Percentiles rank a stretch among this genome's conserved stretches.
phyloP scores from a whole-genome alignment of 352 stramenopile genomes.

The Globisporangium orthogonon region DNA sequence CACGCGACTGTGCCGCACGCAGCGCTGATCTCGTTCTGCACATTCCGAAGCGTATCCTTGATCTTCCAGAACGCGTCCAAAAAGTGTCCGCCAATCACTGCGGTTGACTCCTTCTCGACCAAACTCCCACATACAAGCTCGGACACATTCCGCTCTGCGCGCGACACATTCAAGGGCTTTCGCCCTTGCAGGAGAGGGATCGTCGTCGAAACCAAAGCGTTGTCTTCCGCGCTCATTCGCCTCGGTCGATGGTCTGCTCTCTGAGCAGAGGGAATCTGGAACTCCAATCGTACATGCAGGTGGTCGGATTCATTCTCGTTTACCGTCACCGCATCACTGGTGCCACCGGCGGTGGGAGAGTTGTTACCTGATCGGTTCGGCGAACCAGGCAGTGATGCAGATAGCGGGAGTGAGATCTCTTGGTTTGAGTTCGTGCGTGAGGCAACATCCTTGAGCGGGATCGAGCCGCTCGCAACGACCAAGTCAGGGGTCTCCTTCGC shows the following conservation, averaged over 20 bases:
- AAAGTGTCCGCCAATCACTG: constrained; percentile 58
- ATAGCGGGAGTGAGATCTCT: constrained; percentile 30
- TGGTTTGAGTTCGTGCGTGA: constrained; percentile 22
- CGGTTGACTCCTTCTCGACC: constrained; percentile 60
- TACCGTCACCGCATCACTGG: not conserved
- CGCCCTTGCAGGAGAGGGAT: constrained; percentile 3
- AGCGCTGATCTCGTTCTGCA: constrained; percentile 71
- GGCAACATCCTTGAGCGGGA: constrained; percentile 38
- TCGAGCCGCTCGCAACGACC: constrained; percentile 43
- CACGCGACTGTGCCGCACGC: constrained; percentile 64
- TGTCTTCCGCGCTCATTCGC: constrained; percentile 6
- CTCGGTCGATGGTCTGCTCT: not conserved
- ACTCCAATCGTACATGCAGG: constrained; percentile 48
- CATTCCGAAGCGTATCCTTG: constrained; percentile 70
- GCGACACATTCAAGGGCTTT: constrained; percentile 16
- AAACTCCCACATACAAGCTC: constrained; percentile 66
- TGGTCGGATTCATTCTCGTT: constrained; percentile 25
- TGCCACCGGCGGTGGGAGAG: not conserved
- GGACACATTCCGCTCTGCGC: constrained; percentile 56
- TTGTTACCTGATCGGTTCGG: not conserved
- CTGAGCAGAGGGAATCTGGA: constrained; percentile 14
- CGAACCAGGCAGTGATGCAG: constrained; percentile 21
- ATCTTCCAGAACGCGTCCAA: constrained; percentile 81
- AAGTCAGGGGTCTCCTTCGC: constrained; percentile 62
- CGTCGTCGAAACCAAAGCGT: not conserved